phyloP scores from a whole-genome alignment of 2,329 filamentous ascomycete genomes.

The Colletotrichum sp. region DNA sequence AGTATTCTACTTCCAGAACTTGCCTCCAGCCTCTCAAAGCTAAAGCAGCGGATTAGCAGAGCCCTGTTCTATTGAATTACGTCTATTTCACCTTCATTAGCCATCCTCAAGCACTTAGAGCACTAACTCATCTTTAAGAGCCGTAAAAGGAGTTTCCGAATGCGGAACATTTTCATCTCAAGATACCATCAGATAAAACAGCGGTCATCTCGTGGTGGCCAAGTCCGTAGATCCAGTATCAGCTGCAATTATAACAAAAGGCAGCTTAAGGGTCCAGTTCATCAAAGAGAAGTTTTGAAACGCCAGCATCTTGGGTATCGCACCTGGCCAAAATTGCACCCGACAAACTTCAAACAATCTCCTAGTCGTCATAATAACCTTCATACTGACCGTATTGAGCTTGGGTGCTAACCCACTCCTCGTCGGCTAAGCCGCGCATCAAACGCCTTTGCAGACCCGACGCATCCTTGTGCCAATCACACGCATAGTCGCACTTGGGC shows the following conservation, averaged over 20 bases:
- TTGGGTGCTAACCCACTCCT: conserved; percentile 70
- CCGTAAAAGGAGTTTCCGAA: not conserved
- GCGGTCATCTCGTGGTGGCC: not conserved
- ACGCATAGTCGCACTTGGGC: conserved; percentile 74
- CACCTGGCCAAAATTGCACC: not conserved
- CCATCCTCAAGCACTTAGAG: not conserved
- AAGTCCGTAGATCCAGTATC: not conserved
- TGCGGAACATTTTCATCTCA: not conserved
- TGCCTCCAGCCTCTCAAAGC: not conserved
- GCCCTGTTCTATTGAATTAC: not conserved
- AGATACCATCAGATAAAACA: not conserved
- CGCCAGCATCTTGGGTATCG: not conserved
- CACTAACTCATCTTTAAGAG: not conserved
- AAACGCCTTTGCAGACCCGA: conserved; percentile 63
- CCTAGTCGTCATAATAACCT: conserved; percentile 54
- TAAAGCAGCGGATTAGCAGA: not conserved
- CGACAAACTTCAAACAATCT: not conserved
- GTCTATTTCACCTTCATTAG: not conserved
- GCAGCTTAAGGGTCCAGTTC: not conserved
- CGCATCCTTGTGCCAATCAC: conserved; percentile 78
- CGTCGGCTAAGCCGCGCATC: conserved; percentile 58
- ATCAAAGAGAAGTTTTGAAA: not conserved
- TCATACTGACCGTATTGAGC: conserved; percentile 63
- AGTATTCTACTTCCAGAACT: not conserved
- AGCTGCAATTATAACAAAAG: not conserved